These are phyloP conservation scores for Salix exigua DNA, from an alignment of 345 rosid species.

Conservation along the genomic window DNA sequence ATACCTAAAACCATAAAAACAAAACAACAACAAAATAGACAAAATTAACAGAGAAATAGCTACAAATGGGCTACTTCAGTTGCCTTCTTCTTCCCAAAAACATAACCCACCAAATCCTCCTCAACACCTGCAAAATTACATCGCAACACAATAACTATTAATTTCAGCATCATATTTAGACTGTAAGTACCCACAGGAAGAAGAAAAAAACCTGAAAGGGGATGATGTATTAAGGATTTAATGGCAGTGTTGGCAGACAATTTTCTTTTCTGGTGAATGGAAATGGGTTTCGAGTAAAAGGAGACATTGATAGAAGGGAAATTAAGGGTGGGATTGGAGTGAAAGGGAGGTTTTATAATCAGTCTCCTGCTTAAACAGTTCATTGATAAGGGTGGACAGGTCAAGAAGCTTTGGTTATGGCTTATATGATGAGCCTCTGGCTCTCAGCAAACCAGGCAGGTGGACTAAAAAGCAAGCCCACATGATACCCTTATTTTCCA, in stretches of 20 bases:
- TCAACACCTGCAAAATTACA: slow-evolving; percentile 50
- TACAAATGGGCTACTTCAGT: slow-evolving; percentile 94
- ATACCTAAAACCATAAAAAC: not conserved
- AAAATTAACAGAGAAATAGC: slow-evolving; percentile 27
- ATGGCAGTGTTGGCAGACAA: slow-evolving; percentile 13
- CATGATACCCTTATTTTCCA: too few relatives aligned
- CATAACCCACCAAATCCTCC: slow-evolving; percentile 62
- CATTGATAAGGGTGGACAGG: not conserved
- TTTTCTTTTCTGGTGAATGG: slow-evolving; percentile 8
- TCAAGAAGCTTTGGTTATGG: too few relatives aligned
- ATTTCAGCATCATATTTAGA: not conserved
- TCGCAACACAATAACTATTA: not conserved
- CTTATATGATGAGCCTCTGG: too few relatives aligned
- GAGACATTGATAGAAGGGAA: not conserved
- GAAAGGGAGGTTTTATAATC: too few relatives aligned
- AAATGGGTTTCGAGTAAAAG: slow-evolving; percentile 10
- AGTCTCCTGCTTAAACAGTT: not conserved
- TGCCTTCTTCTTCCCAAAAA: slow-evolving; percentile 75
- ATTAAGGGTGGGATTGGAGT: not conserved
- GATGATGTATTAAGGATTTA: slow-evolving; percentile 19
- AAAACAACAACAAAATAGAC: not conserved
- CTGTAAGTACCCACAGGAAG: not conserved
- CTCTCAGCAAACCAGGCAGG: too few relatives aligned
- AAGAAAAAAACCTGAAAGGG: slow-evolving; percentile 37
- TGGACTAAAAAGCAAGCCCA: too few relatives aligned